phyloP scores from a whole-genome alignment of 345 rosid genomes.

The Toxicodendron radicans region DNA sequence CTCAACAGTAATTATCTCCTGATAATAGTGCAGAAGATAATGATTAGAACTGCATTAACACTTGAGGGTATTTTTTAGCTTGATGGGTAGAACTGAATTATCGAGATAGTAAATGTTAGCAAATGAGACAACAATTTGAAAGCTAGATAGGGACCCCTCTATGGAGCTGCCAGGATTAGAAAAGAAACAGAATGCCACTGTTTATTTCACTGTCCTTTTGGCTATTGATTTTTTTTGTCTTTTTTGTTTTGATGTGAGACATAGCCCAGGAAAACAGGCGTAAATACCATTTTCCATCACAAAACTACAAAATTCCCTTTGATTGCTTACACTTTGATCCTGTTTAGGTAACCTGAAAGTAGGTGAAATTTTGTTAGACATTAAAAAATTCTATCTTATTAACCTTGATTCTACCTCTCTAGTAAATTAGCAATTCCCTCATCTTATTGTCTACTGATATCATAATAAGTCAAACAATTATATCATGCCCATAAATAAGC shows the following conservation, averaged over 20 bases:
- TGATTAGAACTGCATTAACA: too few relatives aligned
- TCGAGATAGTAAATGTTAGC: background rate
- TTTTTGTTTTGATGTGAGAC: too few relatives aligned
- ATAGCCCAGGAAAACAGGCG: background rate
- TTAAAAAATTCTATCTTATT: background rate
- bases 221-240: too few relatives aligned
- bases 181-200: too few relatives aligned
- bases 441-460: background rate
- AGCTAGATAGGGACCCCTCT: background rate
- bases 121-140: background rate
- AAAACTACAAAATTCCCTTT: too few relatives aligned
- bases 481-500: background rate
- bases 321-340: background rate
- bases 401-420: too few relatives aligned
- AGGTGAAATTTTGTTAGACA: background rate
- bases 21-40: too few relatives aligned
- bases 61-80: background rate
- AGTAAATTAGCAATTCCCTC: background rate
- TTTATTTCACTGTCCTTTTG: too few relatives aligned
- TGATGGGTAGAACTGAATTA: background rate
- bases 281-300: background rate
- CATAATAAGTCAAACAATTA: background rate
- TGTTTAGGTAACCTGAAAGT: background rate
- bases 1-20: too few relatives aligned
- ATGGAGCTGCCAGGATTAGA: too few relatives aligned